phyloP scores from a whole-genome alignment of 2,329 filamentous ascomycete species.

The Albifimbria verrucaria region DNA sequence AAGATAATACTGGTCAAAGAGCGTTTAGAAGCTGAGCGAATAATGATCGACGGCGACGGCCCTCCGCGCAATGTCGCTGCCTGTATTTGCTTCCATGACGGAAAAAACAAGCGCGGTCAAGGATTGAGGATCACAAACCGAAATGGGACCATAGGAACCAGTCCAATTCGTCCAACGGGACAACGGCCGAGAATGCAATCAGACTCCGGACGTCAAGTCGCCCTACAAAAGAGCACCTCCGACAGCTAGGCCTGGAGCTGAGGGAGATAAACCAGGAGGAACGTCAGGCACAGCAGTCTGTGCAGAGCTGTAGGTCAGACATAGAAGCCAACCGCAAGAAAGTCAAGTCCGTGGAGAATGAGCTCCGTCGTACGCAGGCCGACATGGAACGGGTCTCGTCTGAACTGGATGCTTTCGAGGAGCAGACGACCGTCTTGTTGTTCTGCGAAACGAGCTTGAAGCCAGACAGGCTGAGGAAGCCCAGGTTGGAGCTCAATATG shows the following conservation, averaged over 20 bases:
- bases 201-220: conserved; percentile 66
- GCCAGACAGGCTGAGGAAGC: conserved; percentile 47
- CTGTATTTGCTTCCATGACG: conserved; percentile 68
- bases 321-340: conserved; percentile 39
- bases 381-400: conserved; percentile 48
- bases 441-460: conserved; percentile 54
- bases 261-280: conserved; percentile 47
- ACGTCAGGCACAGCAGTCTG: conserved; percentile 42
- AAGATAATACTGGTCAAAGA: conserved; percentile 76
- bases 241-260: conserved; percentile 54
- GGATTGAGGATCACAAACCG: conserved; percentile 56
- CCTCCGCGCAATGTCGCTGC: conserved; percentile 67
- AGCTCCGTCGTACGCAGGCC: conserved; percentile 59
- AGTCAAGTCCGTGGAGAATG: conserved; percentile 43
- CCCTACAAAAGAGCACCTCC: conserved; percentile 45
- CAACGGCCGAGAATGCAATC: conserved; percentile 73
- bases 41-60: conserved; percentile 61
- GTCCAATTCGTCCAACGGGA: conserved; percentile 41
- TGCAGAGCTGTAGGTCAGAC: conserved; percentile 45
- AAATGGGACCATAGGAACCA: conserved; percentile 38
- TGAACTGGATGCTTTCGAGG: conserved; percentile 66
- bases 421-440: conserved; percentile 63
- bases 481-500: conserved; percentile 54
- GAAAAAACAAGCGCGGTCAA: conserved; percentile 46
- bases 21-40: conserved; percentile 60